phyloP scores from a whole-genome alignment of 371 early-diverging fungal species.

The Nosema muscidifuracis region DNA sequence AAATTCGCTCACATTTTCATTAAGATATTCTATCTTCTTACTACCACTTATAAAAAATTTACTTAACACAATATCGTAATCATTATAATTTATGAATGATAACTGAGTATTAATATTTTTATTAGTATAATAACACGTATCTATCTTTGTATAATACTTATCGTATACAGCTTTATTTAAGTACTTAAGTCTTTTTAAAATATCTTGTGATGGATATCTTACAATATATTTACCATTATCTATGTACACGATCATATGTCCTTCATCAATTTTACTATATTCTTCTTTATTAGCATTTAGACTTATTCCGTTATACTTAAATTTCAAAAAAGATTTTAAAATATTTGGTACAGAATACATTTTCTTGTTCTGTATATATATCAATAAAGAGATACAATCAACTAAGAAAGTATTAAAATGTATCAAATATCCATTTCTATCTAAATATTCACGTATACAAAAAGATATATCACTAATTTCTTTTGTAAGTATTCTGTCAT shows the following conservation, averaged over 20 bases:
- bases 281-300: neutral
- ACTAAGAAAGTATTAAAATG: neutral
- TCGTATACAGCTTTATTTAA: neutral
- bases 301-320: neutral
- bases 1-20: neutral
- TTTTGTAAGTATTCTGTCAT: neutral
- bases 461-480: neutral
- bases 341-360: neutral
- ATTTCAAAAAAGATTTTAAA: neutral
- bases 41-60: neutral
- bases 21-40: neutral
- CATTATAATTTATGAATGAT: neutral
- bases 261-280: neutral
- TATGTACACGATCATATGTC: neutral
- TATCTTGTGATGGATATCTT: neutral
- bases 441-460: constrained; percentile 10
- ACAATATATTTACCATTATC: neutral
- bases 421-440: constrained; percentile 10
- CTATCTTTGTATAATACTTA: neutral
- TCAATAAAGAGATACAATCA: neutral
- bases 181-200: neutral
- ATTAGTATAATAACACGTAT: neutral
- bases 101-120: neutral
- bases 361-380: neutral
- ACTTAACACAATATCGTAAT: neutral